Base-by-base conservation (phyloP, 2,329 filamentous ascomycete genomes). In the Penicillium fuscoglaucum region DNA sequence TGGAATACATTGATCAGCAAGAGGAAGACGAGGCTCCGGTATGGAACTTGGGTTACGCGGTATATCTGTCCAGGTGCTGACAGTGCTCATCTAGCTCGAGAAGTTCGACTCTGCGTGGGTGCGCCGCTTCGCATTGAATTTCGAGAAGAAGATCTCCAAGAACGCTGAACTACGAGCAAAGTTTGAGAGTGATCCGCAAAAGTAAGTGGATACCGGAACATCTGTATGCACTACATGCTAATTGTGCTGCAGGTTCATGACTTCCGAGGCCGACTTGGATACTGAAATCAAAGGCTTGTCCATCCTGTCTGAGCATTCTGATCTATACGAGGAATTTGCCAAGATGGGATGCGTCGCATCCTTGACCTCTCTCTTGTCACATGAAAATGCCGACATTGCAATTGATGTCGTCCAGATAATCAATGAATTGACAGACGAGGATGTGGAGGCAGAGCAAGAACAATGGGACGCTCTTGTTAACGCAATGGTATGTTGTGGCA, bases 311-410 rank as follows among this genome's bases (percentile, higher is more conserved):
- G 92, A 99, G 68, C 90, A 98, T 71, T 84, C 93, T 3, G 88
- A 90, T 60, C 82, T 96, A 21, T 97, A 95, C 74, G 79, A 80
- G 13, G 90, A 96, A 61, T 92, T 96, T 69, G 87, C 89, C 33
- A 87, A 86, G 64, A 80, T 92, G 52, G 90, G 90, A 21, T 90
- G 87, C 59, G 86, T 87, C 0, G 84, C 78, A 5, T 93, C 88
- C 55, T 76, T 99, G 51, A 91, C 96, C 1, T 85, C 88, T 2
- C 77, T 99, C 52, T 79, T 99, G 49, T 89, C 93, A 17, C 95
- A 99, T 73, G 95, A 99, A 68, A 99, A 99, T 73, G 93, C 93
- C 0, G 95, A 99, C 70, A 96, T 99, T 64, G 92, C 95, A 12
- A 96, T 98, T 67, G 90, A 89, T 62, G 90, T 89, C 0, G 87